A percentile compares a stretch with the other conserved stretches of the same genome.
Conservation (phyloP, 1,284 basidiomycete genomes). For the Anthracocystis walkeri region DNA sequence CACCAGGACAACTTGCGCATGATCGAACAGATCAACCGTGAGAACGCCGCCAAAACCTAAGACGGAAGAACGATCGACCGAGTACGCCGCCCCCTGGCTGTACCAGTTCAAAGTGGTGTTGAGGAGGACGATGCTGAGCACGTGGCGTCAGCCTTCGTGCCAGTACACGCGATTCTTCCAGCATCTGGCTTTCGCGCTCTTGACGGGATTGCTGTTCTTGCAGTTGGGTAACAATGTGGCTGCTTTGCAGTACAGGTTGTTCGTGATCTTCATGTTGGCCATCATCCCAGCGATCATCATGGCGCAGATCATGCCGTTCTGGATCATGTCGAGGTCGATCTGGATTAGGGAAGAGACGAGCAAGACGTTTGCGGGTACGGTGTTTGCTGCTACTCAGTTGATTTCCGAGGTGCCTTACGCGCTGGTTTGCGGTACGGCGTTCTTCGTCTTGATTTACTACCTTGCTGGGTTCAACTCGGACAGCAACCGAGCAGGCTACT, state of each 20-base stretch:
- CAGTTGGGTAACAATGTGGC: conserved; percentile 78
- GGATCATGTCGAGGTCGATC: conserved; percentile 78
- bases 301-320: conserved; percentile 84
- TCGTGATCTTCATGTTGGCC: conserved; percentile 74
- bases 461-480: conserved; percentile 77
- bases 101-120: conserved; percentile 84
- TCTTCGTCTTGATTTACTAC: conserved; percentile 65
- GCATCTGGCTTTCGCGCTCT: conserved; percentile 76
- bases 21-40: conserved; percentile 72
- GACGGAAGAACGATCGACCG: conserved; percentile 63
- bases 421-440: conserved; percentile 72
- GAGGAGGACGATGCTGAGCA: conserved; percentile 76
- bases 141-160: conserved; percentile 70
- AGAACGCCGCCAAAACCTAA: conserved; percentile 69
- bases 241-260: conserved; percentile 86
- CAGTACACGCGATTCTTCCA: conserved; percentile 78
- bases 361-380: conserved; percentile 62
- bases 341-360: conserved; percentile 62
- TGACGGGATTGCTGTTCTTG: conserved; percentile 86
- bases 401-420: conserved; percentile 77
- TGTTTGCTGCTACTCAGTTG: conserved; percentile 68
- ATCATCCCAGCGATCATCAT: conserved; percentile 82
- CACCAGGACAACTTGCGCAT: conserved; percentile 68
- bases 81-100: conserved; percentile 77
- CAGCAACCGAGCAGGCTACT: conserved; percentile 77